phyloP scores from a whole-genome alignment of 1,139 yeast species.

The Blastobotrys illinoisensis region DNA sequence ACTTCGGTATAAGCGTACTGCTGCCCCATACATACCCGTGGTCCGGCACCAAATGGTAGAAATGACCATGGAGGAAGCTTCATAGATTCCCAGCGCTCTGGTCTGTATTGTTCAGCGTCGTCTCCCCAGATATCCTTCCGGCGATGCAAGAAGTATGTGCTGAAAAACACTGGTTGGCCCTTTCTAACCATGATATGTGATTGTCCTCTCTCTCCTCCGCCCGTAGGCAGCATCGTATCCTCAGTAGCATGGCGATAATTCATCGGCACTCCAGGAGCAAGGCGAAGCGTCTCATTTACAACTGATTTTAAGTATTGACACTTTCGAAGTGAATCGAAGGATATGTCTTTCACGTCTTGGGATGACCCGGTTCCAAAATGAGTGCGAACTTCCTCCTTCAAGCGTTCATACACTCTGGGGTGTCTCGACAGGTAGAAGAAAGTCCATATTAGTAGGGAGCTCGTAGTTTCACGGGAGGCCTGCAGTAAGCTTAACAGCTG shows the following conservation, averaged over 20 bases:
- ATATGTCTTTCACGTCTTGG: constrained; percentile 17
- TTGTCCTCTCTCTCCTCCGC: constrained; percentile 44
- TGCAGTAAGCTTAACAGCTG: constrained; percentile 46
- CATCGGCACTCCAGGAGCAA: constrained; percentile 52
- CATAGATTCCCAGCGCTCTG: constrained; percentile 45
- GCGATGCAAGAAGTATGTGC: constrained; percentile 46
- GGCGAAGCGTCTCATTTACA: constrained; percentile 46
- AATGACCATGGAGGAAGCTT: constrained; percentile 40
- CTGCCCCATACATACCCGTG: constrained; percentile 55
- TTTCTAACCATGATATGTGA: constrained; percentile 43
- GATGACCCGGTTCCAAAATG: constrained; percentile 10
- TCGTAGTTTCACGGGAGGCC: constrained; percentile 53
- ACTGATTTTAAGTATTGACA: constrained; percentile 45
- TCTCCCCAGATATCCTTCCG: constrained; percentile 42
- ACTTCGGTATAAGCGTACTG: constrained; percentile 56
- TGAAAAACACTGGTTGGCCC: constrained; percentile 44
- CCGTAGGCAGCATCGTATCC: constrained; percentile 46
- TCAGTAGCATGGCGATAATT: constrained; percentile 45
- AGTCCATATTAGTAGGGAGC: constrained; percentile 44
- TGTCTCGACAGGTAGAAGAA: constrained; percentile 43
- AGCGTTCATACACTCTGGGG: constrained; percentile 35
- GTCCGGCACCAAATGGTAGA: constrained; percentile 56
- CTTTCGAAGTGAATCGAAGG: constrained; percentile 47
- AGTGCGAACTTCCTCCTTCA: constrained; percentile 35
- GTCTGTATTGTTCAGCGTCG: constrained; percentile 44